phyloP scores from a whole-genome alignment of 441 rosid species.

The Pelargonium australe region DNA sequence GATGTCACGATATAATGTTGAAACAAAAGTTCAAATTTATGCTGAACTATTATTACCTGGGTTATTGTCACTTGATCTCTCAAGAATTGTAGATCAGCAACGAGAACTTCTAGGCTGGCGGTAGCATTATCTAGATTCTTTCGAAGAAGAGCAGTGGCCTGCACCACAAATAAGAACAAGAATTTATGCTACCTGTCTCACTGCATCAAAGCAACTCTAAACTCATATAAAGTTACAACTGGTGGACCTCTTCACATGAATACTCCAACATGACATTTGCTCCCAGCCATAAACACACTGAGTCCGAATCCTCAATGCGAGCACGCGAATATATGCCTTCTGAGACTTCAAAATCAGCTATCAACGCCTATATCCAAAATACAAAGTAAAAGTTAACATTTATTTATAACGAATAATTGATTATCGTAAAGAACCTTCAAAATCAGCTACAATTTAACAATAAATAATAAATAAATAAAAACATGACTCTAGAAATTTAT shows the following conservation, averaged over 20 bases:
- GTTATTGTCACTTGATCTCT: conserved; percentile 95
- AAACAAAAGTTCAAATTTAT: not conserved
- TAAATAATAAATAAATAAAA: not conserved
- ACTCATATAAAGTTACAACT: conserved; percentile 17
- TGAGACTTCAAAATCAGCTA: conserved; percentile 81
- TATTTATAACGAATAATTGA: not conserved
- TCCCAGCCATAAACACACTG: conserved; percentile 86
- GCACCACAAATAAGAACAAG: conserved; percentile 24
- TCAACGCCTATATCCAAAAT: conserved; percentile 39
- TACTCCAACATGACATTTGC: conserved; percentile 97
- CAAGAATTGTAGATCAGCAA: conserved; percentile 80
- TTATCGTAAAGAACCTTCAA: not conserved
- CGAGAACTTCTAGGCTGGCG: conserved; percentile 87
- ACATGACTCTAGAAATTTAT: not conserved
- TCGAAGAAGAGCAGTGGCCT: conserved; percentile 69
- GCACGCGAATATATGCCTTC: conserved; percentile 88
- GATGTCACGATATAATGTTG: not conserved
- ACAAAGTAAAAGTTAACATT: not conserved
- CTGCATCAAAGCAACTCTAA: conserved; percentile 16
- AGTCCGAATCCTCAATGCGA: conserved; percentile 52
- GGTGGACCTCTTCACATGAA: conserved; percentile 69
- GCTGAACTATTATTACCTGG: conserved; percentile 40
- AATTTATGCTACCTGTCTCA: conserved; percentile 24
- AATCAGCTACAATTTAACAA: not conserved
- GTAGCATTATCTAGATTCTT: conserved; percentile 87